These are phyloP conservation scores for Sextonia rubra DNA, from an alignment of 164 flowering plant genomes.

Conservation along the genomic window DNA sequence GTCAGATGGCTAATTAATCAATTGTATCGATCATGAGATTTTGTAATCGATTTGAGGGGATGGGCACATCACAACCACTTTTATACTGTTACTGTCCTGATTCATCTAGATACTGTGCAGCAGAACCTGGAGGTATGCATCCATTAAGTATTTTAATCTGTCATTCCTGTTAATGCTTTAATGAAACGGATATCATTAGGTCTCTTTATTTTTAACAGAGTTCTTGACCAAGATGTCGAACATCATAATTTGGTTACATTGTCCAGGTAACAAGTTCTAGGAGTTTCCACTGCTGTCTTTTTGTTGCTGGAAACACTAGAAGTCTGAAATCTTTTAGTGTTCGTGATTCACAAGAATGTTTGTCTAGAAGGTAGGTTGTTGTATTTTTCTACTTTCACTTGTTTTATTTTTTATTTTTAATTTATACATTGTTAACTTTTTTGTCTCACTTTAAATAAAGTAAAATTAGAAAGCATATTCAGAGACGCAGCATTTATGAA, in stretches of 20 bases:
- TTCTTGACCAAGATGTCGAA: background rate
- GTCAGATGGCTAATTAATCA: too few relatives aligned
- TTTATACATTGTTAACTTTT: background rate
- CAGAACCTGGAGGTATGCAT: too few relatives aligned
- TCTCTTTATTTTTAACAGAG: background rate
- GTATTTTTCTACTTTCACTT: background rate
- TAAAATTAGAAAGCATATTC: background rate
- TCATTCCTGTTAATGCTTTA: background rate
- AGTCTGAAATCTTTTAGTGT: background rate
- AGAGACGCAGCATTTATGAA: background rate
- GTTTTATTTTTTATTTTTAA: background rate
- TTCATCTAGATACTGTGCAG: too few relatives aligned
- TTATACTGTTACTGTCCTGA: too few relatives aligned
- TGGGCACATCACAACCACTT: too few relatives aligned
- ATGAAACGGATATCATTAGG: background rate
- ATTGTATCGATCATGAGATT: too few relatives aligned
- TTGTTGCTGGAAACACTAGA: background rate
- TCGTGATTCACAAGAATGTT: background rate
- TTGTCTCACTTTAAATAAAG: background rate
- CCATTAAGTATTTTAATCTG: background rate
- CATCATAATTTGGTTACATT: background rate
- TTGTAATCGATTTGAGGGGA: too few relatives aligned
- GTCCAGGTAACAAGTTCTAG: slow-evolving; percentile 1
- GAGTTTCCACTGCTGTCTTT: background rate
- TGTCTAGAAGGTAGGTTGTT: slow-evolving; percentile 1